Evolutionary conservation across 805 yeast species (phyloP), one percentile per base, ranked within the genome.

Genomic region (Zygosaccharomyces siamensis): DNA sequence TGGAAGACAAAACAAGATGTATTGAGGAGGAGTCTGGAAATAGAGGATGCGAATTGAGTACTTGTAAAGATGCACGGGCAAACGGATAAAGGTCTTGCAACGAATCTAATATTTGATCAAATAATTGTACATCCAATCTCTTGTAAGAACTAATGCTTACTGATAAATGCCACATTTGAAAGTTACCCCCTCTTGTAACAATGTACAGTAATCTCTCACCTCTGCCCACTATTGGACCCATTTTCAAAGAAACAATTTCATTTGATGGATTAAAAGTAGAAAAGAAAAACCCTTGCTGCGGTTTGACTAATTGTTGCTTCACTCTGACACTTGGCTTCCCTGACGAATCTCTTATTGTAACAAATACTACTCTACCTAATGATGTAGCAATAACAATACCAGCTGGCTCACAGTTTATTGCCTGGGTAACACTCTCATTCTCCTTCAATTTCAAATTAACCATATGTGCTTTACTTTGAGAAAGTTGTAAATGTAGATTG

Each of bases 351-450:
- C 84, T 77, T 28, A 89, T 69, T 0, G 83, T 72, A 2, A 88
- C 60, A 38, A 86, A 70, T 5, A 83, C 63, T 38, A 84, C 78
- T 51, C 90, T 72, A 21, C 88, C 88, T 52, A 77, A 70, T 3
- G 86, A 78, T 0, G 97, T 88, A 6, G 89, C 78, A 7, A 84
- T 60, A 0, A 84, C 72, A 4, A 88, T 71, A 2, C 96, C 96
- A 1, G 85, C 80, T 0, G 93, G 90, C 54, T 82, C 88, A 8
- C 84, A 73, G 51, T 77, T 77, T 47, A 80, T 78, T 1, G 84
- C 75, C 33, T 73, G 57, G 1, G 80, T 77, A 14, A 89, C 70
- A 27, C 63, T 61, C 61, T 90, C 97, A 36, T 49, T 46, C 16
- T 58, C 59, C 27, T 57, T 55, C 14, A 64, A 44, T 21, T 54